phyloP scores from a whole-genome alignment of 2,329 filamentous ascomycete species.

The Cladosporium sp. region DNA sequence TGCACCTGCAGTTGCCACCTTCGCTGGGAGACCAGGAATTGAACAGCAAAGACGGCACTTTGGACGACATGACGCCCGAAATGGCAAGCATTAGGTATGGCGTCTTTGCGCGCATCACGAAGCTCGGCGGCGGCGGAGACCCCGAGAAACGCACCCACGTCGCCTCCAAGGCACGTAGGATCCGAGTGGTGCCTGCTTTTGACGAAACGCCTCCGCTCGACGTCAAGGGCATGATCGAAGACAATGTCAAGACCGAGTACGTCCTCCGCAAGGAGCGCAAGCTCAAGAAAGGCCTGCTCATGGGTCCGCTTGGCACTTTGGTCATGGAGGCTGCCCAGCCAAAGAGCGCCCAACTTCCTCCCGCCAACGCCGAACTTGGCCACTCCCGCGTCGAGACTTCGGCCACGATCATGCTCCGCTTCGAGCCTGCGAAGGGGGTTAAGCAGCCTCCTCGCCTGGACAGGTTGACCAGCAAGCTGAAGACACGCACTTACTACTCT shows the following conservation, averaged over 20 bases:
- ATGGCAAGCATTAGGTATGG: slow-evolving; percentile 57
- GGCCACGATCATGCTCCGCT: slow-evolving; percentile 52
- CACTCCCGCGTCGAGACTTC: slow-evolving; percentile 31
- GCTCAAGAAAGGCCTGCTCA: slow-evolving; percentile 54
- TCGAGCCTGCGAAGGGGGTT: slow-evolving; percentile 49
- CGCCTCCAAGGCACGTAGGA: slow-evolving; percentile 45
- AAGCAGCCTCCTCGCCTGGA: slow-evolving; percentile 49
- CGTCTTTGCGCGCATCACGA: slow-evolving; percentile 30
- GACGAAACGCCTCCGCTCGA: slow-evolving; percentile 56
- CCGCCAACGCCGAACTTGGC: slow-evolving; percentile 30
- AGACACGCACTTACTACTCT: slow-evolving; percentile 53
- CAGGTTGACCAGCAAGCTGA: slow-evolving; percentile 49
- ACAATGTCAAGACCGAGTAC: slow-evolving; percentile 41
- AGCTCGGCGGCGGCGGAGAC: no score
- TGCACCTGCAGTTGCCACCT: slow-evolving; percentile 55
- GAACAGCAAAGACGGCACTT: slow-evolving; percentile 38
- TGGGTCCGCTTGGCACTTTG: slow-evolving; percentile 53
- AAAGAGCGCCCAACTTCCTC: slow-evolving; percentile 46
- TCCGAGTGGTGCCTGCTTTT: slow-evolving; percentile 54
- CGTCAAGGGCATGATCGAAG: slow-evolving; percentile 34
- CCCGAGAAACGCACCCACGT: slow-evolving; percentile 34
- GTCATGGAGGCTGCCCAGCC: slow-evolving; percentile 54
- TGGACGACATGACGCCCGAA: slow-evolving; percentile 57
- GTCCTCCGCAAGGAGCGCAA: slow-evolving; percentile 52
- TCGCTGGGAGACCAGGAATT: slow-evolving; percentile 53